These are phyloP conservation scores for Scortechinia acanthostroma DNA, from an alignment of 2,329 filamentous ascomycete species.

Conservation along the genomic window DNA sequence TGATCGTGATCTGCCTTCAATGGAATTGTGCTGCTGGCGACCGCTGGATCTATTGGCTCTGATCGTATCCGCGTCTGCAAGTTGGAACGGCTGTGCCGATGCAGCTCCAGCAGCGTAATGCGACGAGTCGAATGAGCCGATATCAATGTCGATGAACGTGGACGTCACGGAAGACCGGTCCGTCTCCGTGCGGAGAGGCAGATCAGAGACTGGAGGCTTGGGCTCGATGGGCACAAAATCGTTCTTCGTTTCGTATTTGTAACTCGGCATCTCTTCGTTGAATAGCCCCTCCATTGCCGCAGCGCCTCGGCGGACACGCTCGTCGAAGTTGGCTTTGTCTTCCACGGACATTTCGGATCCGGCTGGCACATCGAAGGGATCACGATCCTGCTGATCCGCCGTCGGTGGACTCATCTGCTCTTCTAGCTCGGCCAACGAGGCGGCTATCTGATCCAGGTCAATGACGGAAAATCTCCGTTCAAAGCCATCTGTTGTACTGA, in stretches of 20 bases:
- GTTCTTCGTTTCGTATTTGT: constrained; percentile 45
- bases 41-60: constrained; percentile 42
- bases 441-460: constrained; percentile 30
- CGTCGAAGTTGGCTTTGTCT: constrained; percentile 43
- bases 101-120: constrained; percentile 42
- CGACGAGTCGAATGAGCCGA: constrained; percentile 37
- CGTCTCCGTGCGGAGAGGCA: constrained; percentile 37
- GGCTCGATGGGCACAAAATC: constrained; percentile 32
- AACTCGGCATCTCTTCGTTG: constrained; percentile 42
- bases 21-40: constrained; percentile 26
- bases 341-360: constrained; percentile 22
- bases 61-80: constrained; percentile 43
- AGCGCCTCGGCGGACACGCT: constrained; percentile 46
- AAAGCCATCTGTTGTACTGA: constrained; percentile 56
- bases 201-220: constrained; percentile 38
- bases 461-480: constrained; percentile 39
- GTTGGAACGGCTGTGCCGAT: constrained; percentile 37
- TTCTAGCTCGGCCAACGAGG: constrained; percentile 32
- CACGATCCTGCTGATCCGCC: constrained; percentile 4
- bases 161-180: constrained; percentile 35
- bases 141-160: constrained; percentile 44
- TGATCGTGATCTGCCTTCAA: constrained; percentile 9
- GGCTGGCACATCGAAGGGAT: constrained; percentile 6
- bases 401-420: constrained; percentile 21
- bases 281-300: constrained; percentile 48